Base-by-base conservation (phyloP, 1,139 yeast genomes). In the Suhomyces choctaworum region DNA sequence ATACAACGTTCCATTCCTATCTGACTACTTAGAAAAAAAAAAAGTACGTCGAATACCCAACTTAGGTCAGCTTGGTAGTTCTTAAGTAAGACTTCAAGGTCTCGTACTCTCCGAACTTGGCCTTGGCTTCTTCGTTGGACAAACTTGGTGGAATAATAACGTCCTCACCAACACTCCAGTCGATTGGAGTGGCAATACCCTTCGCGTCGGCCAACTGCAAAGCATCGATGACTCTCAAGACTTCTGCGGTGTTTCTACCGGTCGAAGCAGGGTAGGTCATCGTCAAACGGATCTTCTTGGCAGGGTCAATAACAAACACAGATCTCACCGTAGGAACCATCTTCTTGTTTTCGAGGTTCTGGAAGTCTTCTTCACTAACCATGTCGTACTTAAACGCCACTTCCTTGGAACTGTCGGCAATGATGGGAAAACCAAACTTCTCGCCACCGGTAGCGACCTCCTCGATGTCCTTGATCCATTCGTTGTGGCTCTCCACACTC, bases 201-300 rank as follows among this genome's bases (percentile, higher is more conserved):
- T 80, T 59, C 58, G 72, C 73, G 62, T 85, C 94, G 51, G 85
- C 82, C 38, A 77, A 70, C 67, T 85, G 94, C 52, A 86, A 73
- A 32, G 92, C 82, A 62, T 86, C 95, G 45, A 85, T 70, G 32
- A 82, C 88, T 62, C 95, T 76, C 56, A 85, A 73, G 24, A 85
- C 85, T 65, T 85, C 95, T 44, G 94, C 92, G 31, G 94, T 81
- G 76, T 85, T 85, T 68, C 95, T 77, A 52, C 95, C 95, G 31
- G 88, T 80, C 22, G 90, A 81, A 39, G 94, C 89, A 33, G 95
- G 95, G 68, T 86, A 86, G 25, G 89, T 64, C 60, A 85, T 66
- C 44, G 77, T 81, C 54, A 85, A 72, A 58, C 95, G 74, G 50
- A 85, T 73, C 50, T 76, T 82, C 72, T 84, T 83, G 50, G 68